These are phyloP conservation scores for Volvox reticuliferus DNA, from an alignment of 139 green algal genomes.

Conservation along the genomic window DNA sequence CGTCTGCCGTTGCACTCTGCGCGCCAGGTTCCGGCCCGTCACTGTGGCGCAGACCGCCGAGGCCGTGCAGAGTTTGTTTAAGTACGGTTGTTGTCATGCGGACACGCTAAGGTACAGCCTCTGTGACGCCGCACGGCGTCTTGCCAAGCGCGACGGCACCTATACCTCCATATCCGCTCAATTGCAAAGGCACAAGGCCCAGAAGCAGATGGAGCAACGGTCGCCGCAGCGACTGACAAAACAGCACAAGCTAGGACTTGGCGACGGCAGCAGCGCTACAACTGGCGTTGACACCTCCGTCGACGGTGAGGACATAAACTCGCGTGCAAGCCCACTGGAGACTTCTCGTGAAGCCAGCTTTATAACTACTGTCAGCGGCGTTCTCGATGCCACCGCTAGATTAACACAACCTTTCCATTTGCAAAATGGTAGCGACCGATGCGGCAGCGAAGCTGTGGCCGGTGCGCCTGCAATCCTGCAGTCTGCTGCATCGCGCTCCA, in stretches of 20 bases:
- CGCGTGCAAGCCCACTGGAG: neutral
- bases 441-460: too few relatives aligned
- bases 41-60: conserved; percentile 24
- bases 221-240: neutral
- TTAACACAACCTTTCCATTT: neutral
- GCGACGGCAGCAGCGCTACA: neutral
- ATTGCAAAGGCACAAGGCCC: neutral
- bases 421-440: too few relatives aligned
- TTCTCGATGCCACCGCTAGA: neutral
- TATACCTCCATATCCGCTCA: neutral
- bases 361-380: neutral
- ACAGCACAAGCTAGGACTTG: neutral
- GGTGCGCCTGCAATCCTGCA: neutral
- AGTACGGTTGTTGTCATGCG: neutral
- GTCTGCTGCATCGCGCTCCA: neutral
- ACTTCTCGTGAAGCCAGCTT: neutral
- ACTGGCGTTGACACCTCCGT: neutral
- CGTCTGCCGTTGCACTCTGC: neutral
- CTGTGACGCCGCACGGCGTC: neutral
- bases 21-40: conserved; percentile 22
- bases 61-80: neutral
- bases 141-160: neutral
- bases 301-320: neutral
- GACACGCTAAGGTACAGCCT: neutral
- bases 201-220: neutral